A percentile compares a stretch with the other conserved stretches of the same genome.
Evolutionary conservation across 768 basidiomycete species (phyloP).

Genomic region (Panellus pusillus): DNA sequence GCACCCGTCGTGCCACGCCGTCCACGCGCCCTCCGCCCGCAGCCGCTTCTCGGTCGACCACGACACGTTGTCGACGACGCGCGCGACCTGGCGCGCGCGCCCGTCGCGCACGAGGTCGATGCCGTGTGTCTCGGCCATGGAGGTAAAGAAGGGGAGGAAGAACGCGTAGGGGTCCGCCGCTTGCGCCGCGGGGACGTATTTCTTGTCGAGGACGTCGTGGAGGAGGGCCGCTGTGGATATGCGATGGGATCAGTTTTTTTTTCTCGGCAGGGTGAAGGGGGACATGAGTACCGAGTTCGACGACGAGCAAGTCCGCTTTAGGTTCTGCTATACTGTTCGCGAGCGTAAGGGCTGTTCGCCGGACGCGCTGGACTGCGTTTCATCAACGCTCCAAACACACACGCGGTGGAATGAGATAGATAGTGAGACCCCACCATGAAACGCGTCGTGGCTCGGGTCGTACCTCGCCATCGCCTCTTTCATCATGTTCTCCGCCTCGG

Average conservation of each 20-base stretch:
- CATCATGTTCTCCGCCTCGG: constrained; percentile 70
- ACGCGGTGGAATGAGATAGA: neutral
- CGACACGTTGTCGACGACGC: constrained; percentile 76
- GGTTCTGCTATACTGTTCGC: constrained; percentile 45
- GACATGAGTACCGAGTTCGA: constrained; percentile 83
- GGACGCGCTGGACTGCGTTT: constrained; percentile 72
- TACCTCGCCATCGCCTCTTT: constrained; percentile 70
- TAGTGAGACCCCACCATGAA: constrained; percentile 69
- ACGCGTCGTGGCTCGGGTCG: constrained; percentile 79
- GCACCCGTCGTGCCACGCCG: constrained; percentile 9
- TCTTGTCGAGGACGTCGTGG: constrained; percentile 87
- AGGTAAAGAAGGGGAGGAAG: constrained; percentile 65
- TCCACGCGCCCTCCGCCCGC: constrained; percentile 40
- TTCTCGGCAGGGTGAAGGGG: too few species aligned
- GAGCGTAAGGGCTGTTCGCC: constrained; percentile 71
- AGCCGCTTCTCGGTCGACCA: constrained; percentile 83
- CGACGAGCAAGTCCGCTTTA: constrained; percentile 66
- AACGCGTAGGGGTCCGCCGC: constrained; percentile 63
- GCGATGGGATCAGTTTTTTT: too few species aligned
- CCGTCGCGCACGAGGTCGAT: constrained; percentile 62
- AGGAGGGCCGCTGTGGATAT: constrained; percentile 78
- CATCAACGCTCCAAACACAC: constrained; percentile 1
- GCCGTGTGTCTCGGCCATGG: constrained; percentile 40
- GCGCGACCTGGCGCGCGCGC: constrained; percentile 53
- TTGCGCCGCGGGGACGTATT: constrained; percentile 63